A percentile compares a stretch with the other conserved stretches of the same genome.
Conservation (phyloP, 2,329 filamentous ascomycete genomes). For the Exophiala sp. region DNA sequence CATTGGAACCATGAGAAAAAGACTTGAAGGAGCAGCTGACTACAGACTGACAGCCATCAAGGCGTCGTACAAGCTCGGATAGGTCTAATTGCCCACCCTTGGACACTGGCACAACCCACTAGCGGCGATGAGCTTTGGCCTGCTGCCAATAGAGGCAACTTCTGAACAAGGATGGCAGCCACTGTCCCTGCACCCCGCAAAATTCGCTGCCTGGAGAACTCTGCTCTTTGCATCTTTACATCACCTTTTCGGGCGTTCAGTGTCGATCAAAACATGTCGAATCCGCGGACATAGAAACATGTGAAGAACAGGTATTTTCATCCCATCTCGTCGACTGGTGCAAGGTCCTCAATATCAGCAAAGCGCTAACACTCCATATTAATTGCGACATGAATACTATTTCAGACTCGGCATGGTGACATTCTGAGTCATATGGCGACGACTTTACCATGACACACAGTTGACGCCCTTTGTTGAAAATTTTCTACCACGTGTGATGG, state of each 20-base stretch:
- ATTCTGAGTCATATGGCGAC: slow-evolving; percentile 15
- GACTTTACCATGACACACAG: neutral
- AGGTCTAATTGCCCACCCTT: neutral
- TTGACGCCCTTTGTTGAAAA: neutral
- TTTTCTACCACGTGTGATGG: slow-evolving; percentile 18
- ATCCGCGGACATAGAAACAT: neutral
- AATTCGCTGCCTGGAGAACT: neutral
- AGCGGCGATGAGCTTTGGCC: neutral
- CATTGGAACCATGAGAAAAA: neutral
- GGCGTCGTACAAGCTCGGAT: slow-evolving; percentile 2
- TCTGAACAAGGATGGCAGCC: neutral
- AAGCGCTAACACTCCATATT: neutral
- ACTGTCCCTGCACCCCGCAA: slow-evolving; percentile 23
- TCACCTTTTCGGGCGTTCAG: neutral
- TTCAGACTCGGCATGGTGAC: slow-evolving; percentile 10
- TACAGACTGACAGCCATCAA: neutral
- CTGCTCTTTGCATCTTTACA: neutral
- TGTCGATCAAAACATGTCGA: neutral
- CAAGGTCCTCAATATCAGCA: no score
- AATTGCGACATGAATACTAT: no score
- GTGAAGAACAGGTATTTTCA: no score
- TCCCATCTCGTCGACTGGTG: no score
- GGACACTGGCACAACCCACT: neutral
- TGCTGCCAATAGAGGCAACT: slow-evolving; percentile 6
- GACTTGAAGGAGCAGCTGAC: neutral